A percentile compares a stretch with the other conserved stretches of the same genome.
phyloP scores from a whole-genome alignment of 1,284 basidiomycete genomes.

The Pascua sp. region DNA sequence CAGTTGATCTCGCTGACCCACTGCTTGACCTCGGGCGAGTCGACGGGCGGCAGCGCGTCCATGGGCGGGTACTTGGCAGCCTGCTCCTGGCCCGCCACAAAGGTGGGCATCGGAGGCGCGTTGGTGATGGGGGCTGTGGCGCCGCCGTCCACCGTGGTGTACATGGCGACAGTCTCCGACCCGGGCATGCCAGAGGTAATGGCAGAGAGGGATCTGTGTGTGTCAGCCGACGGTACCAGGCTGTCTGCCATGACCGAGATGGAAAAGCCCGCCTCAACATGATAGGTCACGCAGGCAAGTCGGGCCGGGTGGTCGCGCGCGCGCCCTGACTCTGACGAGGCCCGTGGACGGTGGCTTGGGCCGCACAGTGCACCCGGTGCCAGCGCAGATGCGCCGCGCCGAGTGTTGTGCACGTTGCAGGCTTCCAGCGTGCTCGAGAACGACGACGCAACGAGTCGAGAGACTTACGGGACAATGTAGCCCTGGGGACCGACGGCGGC shows the following conservation, averaged over 20 bases:
- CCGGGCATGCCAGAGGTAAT: constrained; percentile 67
- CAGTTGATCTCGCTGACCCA: constrained; percentile 61
- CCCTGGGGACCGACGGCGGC: constrained; percentile 30
- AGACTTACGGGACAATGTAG: constrained; percentile 43
- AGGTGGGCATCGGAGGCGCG: constrained; percentile 48
- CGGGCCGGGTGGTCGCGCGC: no score
- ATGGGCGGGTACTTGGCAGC: constrained; percentile 60
- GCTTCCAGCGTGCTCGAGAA: no score
- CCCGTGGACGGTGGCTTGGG: no score
- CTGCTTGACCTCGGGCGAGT: constrained; percentile 65
- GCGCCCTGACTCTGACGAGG: no score
- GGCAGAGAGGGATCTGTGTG: constrained; percentile 51
- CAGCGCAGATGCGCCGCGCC: no score
- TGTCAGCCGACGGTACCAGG: no score
- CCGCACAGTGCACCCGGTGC: no score
- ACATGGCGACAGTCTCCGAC: constrained; percentile 55
- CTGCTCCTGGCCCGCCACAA: constrained; percentile 16
- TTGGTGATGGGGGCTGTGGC: constrained; percentile 43
- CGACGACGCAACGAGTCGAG: no score
- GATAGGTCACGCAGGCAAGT: no score
- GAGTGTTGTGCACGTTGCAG: no score
- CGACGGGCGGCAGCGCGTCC: constrained; percentile 63
- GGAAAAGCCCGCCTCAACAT: no score
- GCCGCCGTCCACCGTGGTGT: constrained; percentile 42
- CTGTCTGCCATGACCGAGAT: no score